Evolutionary conservation across 2,329 filamentous ascomycete species (phyloP).

Genomic region (Plectosphaerella plurivora): DNA sequence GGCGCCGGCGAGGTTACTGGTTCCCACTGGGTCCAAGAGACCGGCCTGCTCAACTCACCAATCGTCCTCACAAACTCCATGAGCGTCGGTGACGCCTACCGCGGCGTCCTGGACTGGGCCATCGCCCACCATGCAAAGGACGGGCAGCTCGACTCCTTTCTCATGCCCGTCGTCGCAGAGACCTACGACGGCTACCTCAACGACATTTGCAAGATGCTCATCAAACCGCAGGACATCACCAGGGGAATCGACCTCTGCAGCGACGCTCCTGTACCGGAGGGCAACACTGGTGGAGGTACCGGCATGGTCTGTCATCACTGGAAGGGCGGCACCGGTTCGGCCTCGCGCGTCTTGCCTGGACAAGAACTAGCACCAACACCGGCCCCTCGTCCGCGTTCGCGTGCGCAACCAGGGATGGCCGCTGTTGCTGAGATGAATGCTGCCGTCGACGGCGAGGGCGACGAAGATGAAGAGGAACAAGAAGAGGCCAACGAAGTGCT

Average conservation of each 20-base stretch:
- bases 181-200: conserved; percentile 61
- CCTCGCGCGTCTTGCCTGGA: conserved; percentile 47
- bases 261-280: conserved; percentile 51
- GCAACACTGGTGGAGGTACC: conserved; percentile 62
- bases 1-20: conserved; percentile 61
- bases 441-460: conserved; percentile 36
- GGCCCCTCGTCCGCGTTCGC: too few relatives aligned
- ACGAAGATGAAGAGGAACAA: conserved; percentile 17
- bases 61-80: conserved; percentile 57
- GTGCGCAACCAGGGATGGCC: too few relatives aligned
- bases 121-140: conserved; percentile 37
- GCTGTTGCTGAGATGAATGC: too few relatives aligned
- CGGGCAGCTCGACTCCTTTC: conserved; percentile 44
- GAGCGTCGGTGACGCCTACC: conserved; percentile 52
- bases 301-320: conserved; percentile 64
- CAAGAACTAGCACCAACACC: conserved; percentile 25
- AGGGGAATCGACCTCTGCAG: conserved; percentile 47
- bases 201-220: conserved; percentile 49
- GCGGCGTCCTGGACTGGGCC: conserved; percentile 54
- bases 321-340: conserved; percentile 63
- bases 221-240: conserved; percentile 50
- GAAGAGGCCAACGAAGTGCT: conserved; percentile 6
- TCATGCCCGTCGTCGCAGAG: conserved; percentile 56
- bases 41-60: conserved; percentile 53
- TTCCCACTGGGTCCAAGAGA: conserved; percentile 57